phyloP scores from a whole-genome alignment of 805 yeast genomes.

The Pichia sporocuriosa region DNA sequence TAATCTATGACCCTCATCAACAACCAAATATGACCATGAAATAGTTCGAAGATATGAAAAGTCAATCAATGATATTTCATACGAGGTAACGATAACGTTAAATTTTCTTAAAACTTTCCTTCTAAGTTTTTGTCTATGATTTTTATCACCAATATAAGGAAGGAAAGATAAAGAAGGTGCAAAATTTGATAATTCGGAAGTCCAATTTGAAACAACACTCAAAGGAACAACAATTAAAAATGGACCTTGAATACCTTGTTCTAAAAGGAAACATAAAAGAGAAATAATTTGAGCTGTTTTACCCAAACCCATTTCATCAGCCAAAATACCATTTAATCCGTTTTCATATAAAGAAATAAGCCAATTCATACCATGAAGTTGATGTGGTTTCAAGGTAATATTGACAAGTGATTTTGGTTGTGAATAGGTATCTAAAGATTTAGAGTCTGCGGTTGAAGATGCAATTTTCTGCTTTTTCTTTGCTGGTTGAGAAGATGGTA shows the following conservation, averaged over 20 bases:
- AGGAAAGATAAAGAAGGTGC: constrained; percentile 63
- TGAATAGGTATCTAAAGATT: constrained; percentile 7
- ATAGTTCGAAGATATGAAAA: constrained; percentile 43
- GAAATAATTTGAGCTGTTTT: constrained; percentile 88
- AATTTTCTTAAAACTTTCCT: constrained; percentile 21
- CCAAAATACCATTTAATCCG: constrained; percentile 90
- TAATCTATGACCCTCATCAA: constrained; percentile 93
- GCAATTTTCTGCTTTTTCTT: constrained; percentile 21
- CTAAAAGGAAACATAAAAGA: constrained; percentile 65
- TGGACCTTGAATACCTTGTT: constrained; percentile 73
- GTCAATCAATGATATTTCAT: constrained; percentile 74
- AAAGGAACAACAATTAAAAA: constrained; percentile 75
- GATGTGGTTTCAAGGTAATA: constrained; percentile 72
- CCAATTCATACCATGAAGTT: constrained; percentile 89
- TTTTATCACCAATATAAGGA: constrained; percentile 59
- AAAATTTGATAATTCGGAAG: constrained; percentile 59
- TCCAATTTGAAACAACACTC: constrained; percentile 85
- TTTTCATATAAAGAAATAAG: constrained; percentile 80
- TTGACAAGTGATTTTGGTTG: constrained; percentile 53
- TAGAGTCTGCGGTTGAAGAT: constrained; percentile 8
- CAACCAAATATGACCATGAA: constrained; percentile 78
- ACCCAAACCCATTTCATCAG: constrained; percentile 98
- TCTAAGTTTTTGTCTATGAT: constrained; percentile 43
- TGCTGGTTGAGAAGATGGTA: too few relatives aligned
- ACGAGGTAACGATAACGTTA: constrained; percentile 69